A percentile compares a stretch with the other conserved stretches of the same genome.
phyloP scores from a whole-genome alignment of 2,329 filamentous ascomycete genomes.

The Nemania sp. region DNA sequence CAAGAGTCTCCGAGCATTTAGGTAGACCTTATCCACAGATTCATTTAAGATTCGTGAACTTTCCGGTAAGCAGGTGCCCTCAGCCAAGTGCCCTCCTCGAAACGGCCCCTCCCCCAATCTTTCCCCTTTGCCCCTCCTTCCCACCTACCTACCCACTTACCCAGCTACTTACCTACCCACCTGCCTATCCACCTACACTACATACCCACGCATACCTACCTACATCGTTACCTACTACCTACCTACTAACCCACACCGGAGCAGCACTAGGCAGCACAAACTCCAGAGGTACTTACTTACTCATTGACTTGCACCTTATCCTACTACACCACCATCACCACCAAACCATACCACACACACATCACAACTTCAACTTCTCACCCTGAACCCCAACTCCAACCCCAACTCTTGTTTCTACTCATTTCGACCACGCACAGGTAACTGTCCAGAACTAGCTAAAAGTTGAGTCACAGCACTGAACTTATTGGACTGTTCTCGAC shows the following conservation, averaged over 20 bases:
- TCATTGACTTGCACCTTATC: conserved; percentile 18
- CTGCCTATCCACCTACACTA: conserved; percentile 7
- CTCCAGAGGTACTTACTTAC: no score
- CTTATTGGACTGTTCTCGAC: background rate
- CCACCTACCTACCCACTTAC: conserved; percentile 8
- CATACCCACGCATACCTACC: no score
- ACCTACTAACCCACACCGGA: background rate
- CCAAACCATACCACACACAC: background rate
- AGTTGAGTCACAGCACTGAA: conserved; percentile 1
- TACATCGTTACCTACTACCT: conserved; percentile 6
- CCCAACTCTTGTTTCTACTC: background rate
- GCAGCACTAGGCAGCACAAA: conserved; percentile 35
- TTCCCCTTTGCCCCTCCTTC: conserved; percentile 32
- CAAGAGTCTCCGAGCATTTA: conserved; percentile 6
- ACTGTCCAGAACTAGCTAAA: background rate
- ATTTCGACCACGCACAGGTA: conserved; percentile 9
- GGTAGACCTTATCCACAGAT: background rate
- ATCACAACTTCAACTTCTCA: conserved; percentile 1
- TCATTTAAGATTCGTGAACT: conserved; percentile 9
- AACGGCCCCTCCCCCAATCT: background rate
- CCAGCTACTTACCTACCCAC: no score
- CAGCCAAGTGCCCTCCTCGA: background rate
- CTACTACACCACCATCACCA: conserved; percentile 17
- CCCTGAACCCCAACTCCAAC: background rate
- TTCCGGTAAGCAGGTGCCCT: conserved; percentile 21